A percentile compares a stretch with the other conserved stretches of the same genome.
These are phyloP conservation scores for Bryoglossum gracile DNA, from an alignment of 495 filamentous ascomycete species.

Conservation along the genomic window DNA sequence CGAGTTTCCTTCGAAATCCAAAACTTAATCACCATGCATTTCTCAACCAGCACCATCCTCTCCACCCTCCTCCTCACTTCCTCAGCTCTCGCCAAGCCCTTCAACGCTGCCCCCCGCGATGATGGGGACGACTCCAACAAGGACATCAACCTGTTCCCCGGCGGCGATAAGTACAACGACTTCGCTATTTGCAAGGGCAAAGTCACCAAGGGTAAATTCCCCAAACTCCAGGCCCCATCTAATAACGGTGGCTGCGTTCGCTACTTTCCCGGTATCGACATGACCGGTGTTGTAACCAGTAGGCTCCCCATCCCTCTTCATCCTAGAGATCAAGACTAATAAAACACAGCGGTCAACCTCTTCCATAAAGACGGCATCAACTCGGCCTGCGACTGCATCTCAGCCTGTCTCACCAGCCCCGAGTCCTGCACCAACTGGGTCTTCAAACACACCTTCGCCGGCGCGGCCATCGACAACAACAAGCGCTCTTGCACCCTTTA, in stretches of 20 bases:
- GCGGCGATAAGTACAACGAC: conserved; percentile 1
- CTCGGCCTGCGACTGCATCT: conserved; percentile 11
- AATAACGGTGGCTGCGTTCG: conserved; percentile 10
- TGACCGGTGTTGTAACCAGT: conserved; percentile 15
- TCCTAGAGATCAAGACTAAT: no score
- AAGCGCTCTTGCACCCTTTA: conserved; percentile 11
- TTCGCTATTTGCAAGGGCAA: conserved; percentile 10
- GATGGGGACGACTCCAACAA: conserved; percentile 1
- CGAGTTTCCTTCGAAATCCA: conserved; percentile 4
- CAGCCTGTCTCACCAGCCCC: conserved; percentile 6
- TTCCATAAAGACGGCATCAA: conserved; percentile 8
- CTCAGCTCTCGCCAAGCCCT: not conserved
- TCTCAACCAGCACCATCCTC: conserved; percentile 8
- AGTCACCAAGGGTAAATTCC: conserved; percentile 10
- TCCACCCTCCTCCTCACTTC: not conserved
- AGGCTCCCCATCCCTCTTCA: no score
- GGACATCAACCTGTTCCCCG: conserved; percentile 12
- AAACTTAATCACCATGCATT: conserved; percentile 5
- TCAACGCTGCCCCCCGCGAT: not conserved
- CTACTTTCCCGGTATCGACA: conserved; percentile 14
- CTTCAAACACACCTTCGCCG: conserved; percentile 13
- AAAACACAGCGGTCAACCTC: conserved; percentile 13
- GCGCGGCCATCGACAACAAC: not conserved
- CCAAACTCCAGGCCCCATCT: conserved; percentile 6
- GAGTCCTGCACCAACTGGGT: conserved; percentile 14